phyloP scores from a whole-genome alignment of 352 stramenopile genomes.

The Pythium aristosporum region DNA sequence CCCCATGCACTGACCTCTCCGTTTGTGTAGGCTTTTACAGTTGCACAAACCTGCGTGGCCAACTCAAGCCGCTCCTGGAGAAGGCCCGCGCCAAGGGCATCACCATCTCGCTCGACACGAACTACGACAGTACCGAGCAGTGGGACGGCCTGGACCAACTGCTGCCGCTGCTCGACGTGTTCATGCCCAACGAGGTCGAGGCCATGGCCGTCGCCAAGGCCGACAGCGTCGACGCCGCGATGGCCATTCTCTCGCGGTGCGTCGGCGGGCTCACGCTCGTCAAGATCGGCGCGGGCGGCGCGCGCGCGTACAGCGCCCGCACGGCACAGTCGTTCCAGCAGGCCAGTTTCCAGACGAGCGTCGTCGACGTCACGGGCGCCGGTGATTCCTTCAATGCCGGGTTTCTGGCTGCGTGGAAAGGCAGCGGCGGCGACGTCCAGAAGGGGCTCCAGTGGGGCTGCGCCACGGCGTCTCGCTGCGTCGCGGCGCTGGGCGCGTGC shows the following conservation, averaged over 20 bases:
- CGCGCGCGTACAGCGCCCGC: slow-evolving; percentile 44
- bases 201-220: slow-evolving; percentile 63
- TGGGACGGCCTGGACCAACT: slow-evolving; percentile 64
- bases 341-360: slow-evolving; percentile 44
- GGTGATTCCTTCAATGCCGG: slow-evolving; percentile 87
- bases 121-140: slow-evolving; percentile 73
- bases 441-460: slow-evolving; percentile 66
- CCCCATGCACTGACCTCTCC: neutral
- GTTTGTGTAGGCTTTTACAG: slow-evolving; percentile 54
- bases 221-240: slow-evolving; percentile 47
- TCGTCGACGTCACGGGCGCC: slow-evolving; percentile 82
- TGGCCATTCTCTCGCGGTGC: slow-evolving; percentile 44
- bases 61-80: slow-evolving; percentile 57
- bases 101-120: slow-evolving; percentile 81
- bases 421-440: slow-evolving; percentile 39
- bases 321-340: slow-evolving; percentile 45
- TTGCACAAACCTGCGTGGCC: slow-evolving; percentile 55
- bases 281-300: slow-evolving; percentile 67
- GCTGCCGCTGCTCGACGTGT: slow-evolving; percentile 73
- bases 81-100: slow-evolving; percentile 60
- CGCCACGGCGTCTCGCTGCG: slow-evolving; percentile 59
- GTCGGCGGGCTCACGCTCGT: slow-evolving; percentile 60
- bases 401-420: slow-evolving; percentile 72
- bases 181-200: slow-evolving; percentile 84
- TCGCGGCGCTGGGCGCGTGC: slow-evolving; percentile 57